Evolutionary conservation across 495 filamentous ascomycete species (phyloP).

Genomic region (Aspergillus steynii): DNA sequence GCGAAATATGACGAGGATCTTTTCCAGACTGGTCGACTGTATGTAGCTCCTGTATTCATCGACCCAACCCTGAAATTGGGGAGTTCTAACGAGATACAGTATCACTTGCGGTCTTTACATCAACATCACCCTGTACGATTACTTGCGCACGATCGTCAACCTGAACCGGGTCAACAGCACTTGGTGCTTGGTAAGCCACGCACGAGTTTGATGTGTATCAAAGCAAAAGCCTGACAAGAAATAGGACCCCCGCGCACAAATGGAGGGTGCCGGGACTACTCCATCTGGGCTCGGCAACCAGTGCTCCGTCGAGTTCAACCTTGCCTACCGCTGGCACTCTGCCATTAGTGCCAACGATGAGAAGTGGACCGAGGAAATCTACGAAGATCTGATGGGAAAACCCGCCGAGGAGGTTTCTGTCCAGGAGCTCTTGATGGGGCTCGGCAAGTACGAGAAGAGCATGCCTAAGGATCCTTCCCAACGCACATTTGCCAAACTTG

Average conservation of each 20-base stretch:
- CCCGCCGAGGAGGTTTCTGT: slow-evolving; percentile 52
- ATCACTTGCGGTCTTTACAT: slow-evolving; percentile 82
- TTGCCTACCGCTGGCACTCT: slow-evolving; percentile 74
- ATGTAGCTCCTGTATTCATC: slow-evolving; percentile 9
- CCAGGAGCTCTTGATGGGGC: slow-evolving; percentile 52
- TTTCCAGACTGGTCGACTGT: slow-evolving; percentile 77
- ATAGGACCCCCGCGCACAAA: slow-evolving; percentile 46
- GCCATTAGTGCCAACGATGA: slow-evolving; percentile 62
- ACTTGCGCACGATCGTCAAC: slow-evolving; percentile 82
- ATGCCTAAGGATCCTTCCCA: slow-evolving; percentile 53
- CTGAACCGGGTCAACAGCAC: slow-evolving; percentile 73
- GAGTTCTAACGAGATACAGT: slow-evolving; percentile 22
- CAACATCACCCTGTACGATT: slow-evolving; percentile 81
- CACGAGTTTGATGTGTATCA: not conserved
- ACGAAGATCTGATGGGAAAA: slow-evolving; percentile 55
- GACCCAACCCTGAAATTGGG: not conserved
- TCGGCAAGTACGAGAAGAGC: slow-evolving; percentile 51
- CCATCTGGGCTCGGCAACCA: slow-evolving; percentile 68
- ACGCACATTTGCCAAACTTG: slow-evolving; percentile 58
- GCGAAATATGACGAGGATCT: slow-evolving; percentile 78
- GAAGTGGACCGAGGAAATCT: slow-evolving; percentile 63
- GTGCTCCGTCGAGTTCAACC: slow-evolving; percentile 70
- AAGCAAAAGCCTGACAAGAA: slow-evolving; percentile 1
- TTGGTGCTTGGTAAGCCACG: slow-evolving; percentile 66
- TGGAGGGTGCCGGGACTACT: slow-evolving; percentile 55